Percentiles rank a stretch among this genome's conserved stretches.
phyloP scores from a whole-genome alignment of 768 basidiomycete species.

The Solioccasus polychromus region DNA sequence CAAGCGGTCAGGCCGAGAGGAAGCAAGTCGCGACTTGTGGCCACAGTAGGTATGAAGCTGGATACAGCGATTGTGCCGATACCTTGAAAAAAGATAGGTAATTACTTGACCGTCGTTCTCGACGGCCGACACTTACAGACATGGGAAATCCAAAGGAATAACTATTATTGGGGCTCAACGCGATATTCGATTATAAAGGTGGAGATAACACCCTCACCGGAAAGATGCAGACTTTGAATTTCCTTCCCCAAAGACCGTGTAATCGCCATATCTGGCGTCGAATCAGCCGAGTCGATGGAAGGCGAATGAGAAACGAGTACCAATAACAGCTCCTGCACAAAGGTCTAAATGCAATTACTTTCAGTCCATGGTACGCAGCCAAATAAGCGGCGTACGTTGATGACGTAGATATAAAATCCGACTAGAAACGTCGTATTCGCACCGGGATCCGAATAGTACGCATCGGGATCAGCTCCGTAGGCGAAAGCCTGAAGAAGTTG shows the following conservation, averaged over 20 bases:
- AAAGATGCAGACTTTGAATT: constrained; percentile 8
- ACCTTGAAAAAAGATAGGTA: constrained; percentile 3
- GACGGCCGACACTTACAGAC: constrained; percentile 13
- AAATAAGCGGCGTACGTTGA: constrained; percentile 14
- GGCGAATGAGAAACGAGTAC: neutral
- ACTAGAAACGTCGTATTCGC: constrained; percentile 5
- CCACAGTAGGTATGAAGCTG: constrained; percentile 12
- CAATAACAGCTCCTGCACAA: constrained; percentile 18
- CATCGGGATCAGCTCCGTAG: neutral
- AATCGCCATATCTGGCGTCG: constrained; percentile 21
- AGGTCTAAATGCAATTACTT: constrained; percentile 11
- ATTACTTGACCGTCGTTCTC: neutral
- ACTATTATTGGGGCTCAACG: constrained; percentile 3
- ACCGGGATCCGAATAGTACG: constrained; percentile 8
- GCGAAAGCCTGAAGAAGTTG: constrained; percentile 16
- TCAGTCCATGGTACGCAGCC: neutral
- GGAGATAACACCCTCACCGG: constrained; percentile 9
- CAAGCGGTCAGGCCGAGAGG: constrained; percentile 16
- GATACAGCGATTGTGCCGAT: constrained; percentile 16
- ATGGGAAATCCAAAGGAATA: constrained; percentile 15
- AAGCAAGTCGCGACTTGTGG: constrained; percentile 2
- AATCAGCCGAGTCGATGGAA: neutral
- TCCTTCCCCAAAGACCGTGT: constrained; percentile 15
- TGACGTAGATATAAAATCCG: constrained; percentile 19
- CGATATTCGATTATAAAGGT: neutral